Evolutionary conservation across 2,329 filamentous ascomycete species (phyloP), one percentile per base, ranked within the genome.

Genomic region (Ustulina deusta): DNA sequence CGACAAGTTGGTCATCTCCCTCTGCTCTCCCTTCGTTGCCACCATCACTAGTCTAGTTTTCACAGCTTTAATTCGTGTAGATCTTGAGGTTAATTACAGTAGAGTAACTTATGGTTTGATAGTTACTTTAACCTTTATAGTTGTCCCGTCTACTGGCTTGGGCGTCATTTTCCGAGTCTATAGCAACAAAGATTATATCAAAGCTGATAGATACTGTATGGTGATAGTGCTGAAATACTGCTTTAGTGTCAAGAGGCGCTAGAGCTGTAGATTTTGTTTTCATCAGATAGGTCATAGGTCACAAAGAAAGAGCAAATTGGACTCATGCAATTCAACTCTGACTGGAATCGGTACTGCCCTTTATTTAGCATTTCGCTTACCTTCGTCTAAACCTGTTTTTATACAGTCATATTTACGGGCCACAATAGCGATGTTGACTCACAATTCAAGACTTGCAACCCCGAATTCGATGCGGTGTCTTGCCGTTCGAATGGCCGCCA

Each of bases 401-500:
- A 71, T 66, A 66, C 79, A 78, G 44, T 79, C 75, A 57, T 75
- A 79, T 7, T 68, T 69, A 38, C 76, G 69, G 25, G 73, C 74
- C 7, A 77, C 70, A 1, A 71, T 66, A n/a, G 77, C 68, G 46
- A 63, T 32, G n/a, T 59, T 67, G 22, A 72, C n/a, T 1, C 72
- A 52, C 11, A 58, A 36, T 46, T 72, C 63, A 29, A 71, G 54
- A 17, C 51, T 82, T 0, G 83, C 85, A 27, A 87, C 75, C 65
- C 83, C 81, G 69, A 85, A 81, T 0, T 84, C 85, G n/a, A 87
- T 80, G 69, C 85, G 87, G 40, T 81, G 84, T 6, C 85, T 72
- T 1, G 80, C 51, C 81, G 79, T 64, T 83, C 82, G 69, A 87
- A 87, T 0, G 66, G 55, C 13, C 66, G 38, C 67, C 67, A 72